Conservation (phyloP, 768 basidiomycete genomes). For the Filobasidium floriforme region DNA sequence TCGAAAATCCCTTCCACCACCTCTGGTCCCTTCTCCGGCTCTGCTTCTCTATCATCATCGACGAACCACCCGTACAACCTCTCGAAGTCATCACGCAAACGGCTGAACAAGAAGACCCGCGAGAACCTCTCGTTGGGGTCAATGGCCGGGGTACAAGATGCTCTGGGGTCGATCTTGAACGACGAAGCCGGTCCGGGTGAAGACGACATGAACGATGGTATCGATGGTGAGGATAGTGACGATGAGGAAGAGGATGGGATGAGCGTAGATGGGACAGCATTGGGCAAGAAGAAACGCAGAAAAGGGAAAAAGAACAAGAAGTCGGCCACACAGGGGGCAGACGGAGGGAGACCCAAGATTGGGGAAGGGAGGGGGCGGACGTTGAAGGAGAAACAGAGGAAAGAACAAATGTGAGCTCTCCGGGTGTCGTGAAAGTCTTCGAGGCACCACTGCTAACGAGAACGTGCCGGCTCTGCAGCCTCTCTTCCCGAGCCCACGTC, state of each 20-base stretch:
- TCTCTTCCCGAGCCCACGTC: conserved; percentile 11
- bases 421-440: background rate
- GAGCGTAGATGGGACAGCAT: conserved; percentile 3
- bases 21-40: conserved; percentile 3
- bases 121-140: conserved; percentile 32
- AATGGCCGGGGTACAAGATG: conserved; percentile 24
- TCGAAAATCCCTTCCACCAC: conserved; percentile 9
- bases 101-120: conserved; percentile 37
- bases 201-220: too few relatives aligned
- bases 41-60: background rate
- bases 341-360: conserved; percentile 25
- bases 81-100: conserved; percentile 31
- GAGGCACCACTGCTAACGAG: background rate
- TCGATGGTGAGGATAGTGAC: conserved; percentile 21
- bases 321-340: background rate
- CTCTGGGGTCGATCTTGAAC: conserved; percentile 15
- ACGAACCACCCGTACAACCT: conserved; percentile 27
- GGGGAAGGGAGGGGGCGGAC: conserved; percentile 38
- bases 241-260: conserved; percentile 11
- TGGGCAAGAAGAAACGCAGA: conserved; percentile 16
- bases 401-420: conserved; percentile 38
- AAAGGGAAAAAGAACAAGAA: conserved; percentile 16
- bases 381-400: conserved; percentile 36
- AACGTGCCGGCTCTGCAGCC: background rate
- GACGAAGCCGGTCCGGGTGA: background rate